Evolutionary conservation across 495 filamentous ascomycete species (phyloP), one percentile per base, ranked within the genome.

Genomic region (Lophium mytilinum): DNA sequence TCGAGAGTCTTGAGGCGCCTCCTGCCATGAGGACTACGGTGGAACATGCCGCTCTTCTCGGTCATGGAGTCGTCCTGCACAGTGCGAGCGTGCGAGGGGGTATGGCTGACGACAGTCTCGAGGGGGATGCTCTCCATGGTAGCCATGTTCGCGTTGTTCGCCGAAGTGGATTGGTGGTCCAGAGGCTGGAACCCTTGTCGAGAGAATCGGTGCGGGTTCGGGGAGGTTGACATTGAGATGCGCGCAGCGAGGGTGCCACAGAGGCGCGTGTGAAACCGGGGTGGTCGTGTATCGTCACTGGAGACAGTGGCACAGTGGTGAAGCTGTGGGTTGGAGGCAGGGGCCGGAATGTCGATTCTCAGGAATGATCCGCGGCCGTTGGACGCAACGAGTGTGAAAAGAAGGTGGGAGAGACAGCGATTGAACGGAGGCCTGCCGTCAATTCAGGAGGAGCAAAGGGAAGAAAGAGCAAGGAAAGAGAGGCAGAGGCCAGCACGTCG

Each of bases 1-100:
- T 70, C 74, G 53, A 45, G 67, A 70, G 69, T 73, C 63, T 61
- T 65, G 6, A 67, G 70, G 66, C 75, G 81, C 65, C 82, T 80
- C 69, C 78, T 78, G 58, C 82, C 86, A 18, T 71, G 77, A 9
- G 69, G 66, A 36, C 69, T 64, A 33, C 76, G 71, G 42, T 78
- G 72, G 67, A 82, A 84, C 56, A 83, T 71, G 53, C 72, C 74
- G 33, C 67, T 69, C 65, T 80, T 84, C 66, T 81, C 77, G 36
- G 75, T 14, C 50, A 52, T 61, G 17, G 56, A 56, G 37, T 58
- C 46, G 12, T 61, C 58, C 14, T 37, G 53, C n/a, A 45, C 42
- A 47, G 58, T 62, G 12, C 51, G 40, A 0, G 56, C 19, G 48
- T 66, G 57, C 21, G 64, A 61, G 45, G 64, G 61, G 10, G 64